Evolutionary conservation across 768 basidiomycete genomes (phyloP), one percentile per base, ranked within the genome.

Genomic region (Myochromella boudieri): DNA sequence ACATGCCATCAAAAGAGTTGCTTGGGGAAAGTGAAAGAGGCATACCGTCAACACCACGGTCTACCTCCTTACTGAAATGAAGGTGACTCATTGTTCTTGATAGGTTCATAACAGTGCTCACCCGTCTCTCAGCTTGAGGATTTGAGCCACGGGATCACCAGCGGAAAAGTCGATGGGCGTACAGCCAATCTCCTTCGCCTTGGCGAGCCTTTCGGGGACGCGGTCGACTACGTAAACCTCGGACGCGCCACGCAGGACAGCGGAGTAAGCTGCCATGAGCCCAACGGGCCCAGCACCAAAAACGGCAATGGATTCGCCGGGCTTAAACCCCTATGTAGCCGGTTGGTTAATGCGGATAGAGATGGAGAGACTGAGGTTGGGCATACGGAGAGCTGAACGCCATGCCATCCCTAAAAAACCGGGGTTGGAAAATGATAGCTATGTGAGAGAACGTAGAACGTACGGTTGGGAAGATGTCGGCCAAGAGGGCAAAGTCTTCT

Each of bases 191-290:
- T 75, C 70, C 48, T 71, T 71, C 0, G 77, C 78, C 56, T 80
- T 80, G 4, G 63, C 64, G 24, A 81, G 64, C 6, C 79, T 64
- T 61, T 80, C 80, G 1, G 74, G 66, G 3, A 82, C 77, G 44
- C 77, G 75, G 56, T 80, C 78, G 18, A 81, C 77, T 17, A 80
- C 75, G 50, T 77, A 80, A 7, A 80, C 73, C 22, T 74, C 67
- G 1, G 77, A 68, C 0, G 79, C 77, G 26, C 79, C 79, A 22
- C 77, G 73, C 1, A 80, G 59, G 5, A 68, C 54, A 1, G 78
- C 78, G 28, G 77, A 78, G 54, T 81, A 80, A 0, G 77, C 78
- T 1, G 78, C 78, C 78, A 81, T 81, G 27, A 81, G 70, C 1
- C 79, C 78, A 11, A 77, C 74, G 8, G 75, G 76, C 6, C 74